Evolutionary conservation across 140 eudicot species (phyloP).

Genomic region (Stevia rebaudiana): DNA sequence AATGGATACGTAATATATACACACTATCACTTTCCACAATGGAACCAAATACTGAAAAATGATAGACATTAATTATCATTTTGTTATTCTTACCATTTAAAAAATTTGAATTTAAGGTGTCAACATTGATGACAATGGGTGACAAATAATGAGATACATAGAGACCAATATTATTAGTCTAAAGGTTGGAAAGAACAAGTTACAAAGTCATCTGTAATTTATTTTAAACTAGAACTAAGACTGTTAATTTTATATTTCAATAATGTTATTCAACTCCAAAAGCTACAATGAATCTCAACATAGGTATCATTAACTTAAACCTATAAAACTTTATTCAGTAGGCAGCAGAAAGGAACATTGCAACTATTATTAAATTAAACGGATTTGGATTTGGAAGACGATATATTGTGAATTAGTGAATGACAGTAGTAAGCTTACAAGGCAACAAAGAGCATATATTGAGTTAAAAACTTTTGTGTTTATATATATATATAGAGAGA

Average conservation of each 20-base stretch:
- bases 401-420: background rate
- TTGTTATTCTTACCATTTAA: background rate
- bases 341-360: conserved; percentile 9
- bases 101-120: background rate
- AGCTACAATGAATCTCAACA: background rate
- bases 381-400: background rate
- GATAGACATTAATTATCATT: background rate
- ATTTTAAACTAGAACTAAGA: background rate
- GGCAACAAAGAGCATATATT: conserved; percentile 5
- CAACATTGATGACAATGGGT: background rate
- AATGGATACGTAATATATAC: background rate
- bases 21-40: background rate
- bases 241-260: background rate
- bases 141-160: too few relatives aligned
- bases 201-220: background rate
- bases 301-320: background rate
- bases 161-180: background rate
- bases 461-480: background rate
- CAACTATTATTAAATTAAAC: background rate
- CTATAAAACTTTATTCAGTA: background rate
- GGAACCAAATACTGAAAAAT: background rate
- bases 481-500: background rate
- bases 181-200: background rate
- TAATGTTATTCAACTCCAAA: background rate
- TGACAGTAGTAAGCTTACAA: background rate